A percentile compares a stretch with the other conserved stretches of the same genome.
These are phyloP conservation scores for Elongisporangium undulatum DNA, from an alignment of 352 stramenopile genomes.

Conservation along the genomic window DNA sequence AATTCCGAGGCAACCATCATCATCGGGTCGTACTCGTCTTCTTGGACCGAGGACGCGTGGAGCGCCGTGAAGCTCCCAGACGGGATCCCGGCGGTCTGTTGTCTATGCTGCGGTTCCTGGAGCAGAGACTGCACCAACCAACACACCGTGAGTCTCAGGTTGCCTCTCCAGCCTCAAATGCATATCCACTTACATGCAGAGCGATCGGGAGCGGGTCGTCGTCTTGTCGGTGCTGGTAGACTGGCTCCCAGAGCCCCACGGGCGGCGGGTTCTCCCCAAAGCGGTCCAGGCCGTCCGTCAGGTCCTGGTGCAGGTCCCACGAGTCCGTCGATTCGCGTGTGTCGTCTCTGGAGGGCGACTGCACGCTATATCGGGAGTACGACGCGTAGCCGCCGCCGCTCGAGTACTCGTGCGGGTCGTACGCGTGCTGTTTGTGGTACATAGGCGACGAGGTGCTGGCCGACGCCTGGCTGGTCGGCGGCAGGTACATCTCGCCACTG, in stretches of 20 bases:
- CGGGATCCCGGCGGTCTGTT: conserved; percentile 1
- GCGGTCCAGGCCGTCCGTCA: conserved; percentile 14
- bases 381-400: not conserved
- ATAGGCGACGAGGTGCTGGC: not conserved
- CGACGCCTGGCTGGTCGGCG: not conserved
- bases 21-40: conserved; percentile 41
- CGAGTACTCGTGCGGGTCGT: not conserved
- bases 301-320: conserved; percentile 24
- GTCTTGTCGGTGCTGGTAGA: conserved; percentile 22
- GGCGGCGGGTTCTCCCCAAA: conserved; percentile 38
- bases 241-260: conserved; percentile 31
- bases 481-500: not conserved
- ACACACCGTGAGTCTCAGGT: conserved; percentile 4
- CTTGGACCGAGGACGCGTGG: conserved; percentile 13
- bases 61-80: conserved; percentile 2
- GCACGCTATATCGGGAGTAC: not conserved
- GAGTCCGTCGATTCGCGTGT: conserved; percentile 16
- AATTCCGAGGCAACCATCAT: conserved; percentile 39
- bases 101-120: conserved; percentile 13
- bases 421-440: not conserved
- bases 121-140: conserved; percentile 17
- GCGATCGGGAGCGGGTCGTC: conserved; percentile 23
- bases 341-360: conserved; percentile 7
- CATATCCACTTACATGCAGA: conserved; percentile 13
- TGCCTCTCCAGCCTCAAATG: conserved; percentile 7